Percentiles rank a stretch among this genome's conserved stretches.
Conservation (phyloP, 192 early-diverging fungal species). For the Dissophora globulifera region DNA sequence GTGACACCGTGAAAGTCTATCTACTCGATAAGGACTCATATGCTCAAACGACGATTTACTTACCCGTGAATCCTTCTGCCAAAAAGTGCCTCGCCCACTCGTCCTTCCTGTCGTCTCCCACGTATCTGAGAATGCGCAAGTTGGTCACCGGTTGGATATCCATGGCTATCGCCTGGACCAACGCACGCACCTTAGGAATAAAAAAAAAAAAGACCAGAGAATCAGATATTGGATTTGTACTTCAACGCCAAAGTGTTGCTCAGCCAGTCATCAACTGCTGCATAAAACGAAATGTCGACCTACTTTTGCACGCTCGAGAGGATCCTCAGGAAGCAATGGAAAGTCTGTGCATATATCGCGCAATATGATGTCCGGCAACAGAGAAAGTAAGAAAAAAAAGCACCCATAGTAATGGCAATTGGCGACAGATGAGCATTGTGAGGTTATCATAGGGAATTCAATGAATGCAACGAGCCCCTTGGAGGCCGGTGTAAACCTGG, state of each 20-base stretch:
- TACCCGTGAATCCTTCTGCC: constrained; percentile 70
- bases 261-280: neutral
- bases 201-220: neutral
- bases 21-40: too few species aligned
- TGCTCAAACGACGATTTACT: too few species aligned
- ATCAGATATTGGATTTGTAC: too few species aligned
- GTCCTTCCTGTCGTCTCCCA: constrained; percentile 62
- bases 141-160: constrained; percentile 94
- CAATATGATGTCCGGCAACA: too few species aligned
- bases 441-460: constrained; percentile 23
- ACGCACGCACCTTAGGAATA: constrained; percentile 66
- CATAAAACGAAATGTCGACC: too few species aligned
- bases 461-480: neutral
- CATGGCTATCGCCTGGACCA: constrained; percentile 76
- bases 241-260: too few species aligned
- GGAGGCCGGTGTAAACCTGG: neutral
- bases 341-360: constrained; percentile 17
- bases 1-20: too few species aligned
- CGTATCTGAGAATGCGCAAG: constrained; percentile 72
- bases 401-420: neutral
- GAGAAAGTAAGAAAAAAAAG: too few species aligned
- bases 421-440: neutral
- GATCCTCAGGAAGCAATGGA: constrained; percentile 80
- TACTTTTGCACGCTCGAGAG: constrained; percentile 69
- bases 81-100: constrained; percentile 73